Percentiles rank a stretch among this genome's conserved stretches.
Conservation (phyloP, 148 eudicot genomes). For the Fallopia convolvulus region DNA sequence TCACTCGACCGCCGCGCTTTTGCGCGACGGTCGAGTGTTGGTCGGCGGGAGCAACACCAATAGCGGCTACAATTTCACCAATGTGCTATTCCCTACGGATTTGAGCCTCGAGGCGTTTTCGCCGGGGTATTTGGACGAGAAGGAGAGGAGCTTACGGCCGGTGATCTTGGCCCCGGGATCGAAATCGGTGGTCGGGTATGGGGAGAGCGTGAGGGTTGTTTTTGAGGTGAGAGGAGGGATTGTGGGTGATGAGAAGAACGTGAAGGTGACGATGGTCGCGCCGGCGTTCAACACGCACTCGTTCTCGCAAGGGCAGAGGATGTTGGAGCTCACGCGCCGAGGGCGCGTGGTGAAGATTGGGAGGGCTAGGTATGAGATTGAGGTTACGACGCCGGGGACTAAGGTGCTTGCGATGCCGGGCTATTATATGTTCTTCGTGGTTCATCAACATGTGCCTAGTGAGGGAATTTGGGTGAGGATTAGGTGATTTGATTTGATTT, state of each 20-base stretch:
- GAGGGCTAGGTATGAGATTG: not conserved
- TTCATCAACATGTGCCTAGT: conserved; percentile 25
- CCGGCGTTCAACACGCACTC: conserved; percentile 79
- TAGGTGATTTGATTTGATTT: not conserved
- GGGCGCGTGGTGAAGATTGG: not conserved
- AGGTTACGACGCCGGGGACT: conserved; percentile 12
- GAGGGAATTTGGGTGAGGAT: conserved; percentile 62
- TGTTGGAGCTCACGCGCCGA: conserved; percentile 25
- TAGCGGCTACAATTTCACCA: conserved; percentile 31
- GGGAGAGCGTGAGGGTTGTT: conserved; percentile 10
- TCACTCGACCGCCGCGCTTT: conserved; percentile 56
- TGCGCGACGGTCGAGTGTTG: conserved; percentile 64
- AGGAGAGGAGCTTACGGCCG: conserved; percentile 25
- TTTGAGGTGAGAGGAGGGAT: conserved; percentile 25
- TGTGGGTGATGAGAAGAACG: conserved; percentile 4
- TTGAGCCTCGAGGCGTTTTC: conserved; percentile 56
- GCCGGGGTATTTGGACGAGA: conserved; percentile 45
- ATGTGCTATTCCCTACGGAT: conserved; percentile 57
- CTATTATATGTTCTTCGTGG: conserved; percentile 25
- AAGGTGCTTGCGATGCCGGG: conserved; percentile 20
- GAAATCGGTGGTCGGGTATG: conserved; percentile 21
- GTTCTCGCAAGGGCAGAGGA: conserved; percentile 60
- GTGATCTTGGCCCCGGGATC: conserved; percentile 28
- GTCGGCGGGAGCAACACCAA: conserved; percentile 86
- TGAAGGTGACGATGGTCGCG: conserved; percentile 49